Base-by-base conservation (phyloP, 108 stramenopile species). In the Aurantiochytrium sp. region DNA sequence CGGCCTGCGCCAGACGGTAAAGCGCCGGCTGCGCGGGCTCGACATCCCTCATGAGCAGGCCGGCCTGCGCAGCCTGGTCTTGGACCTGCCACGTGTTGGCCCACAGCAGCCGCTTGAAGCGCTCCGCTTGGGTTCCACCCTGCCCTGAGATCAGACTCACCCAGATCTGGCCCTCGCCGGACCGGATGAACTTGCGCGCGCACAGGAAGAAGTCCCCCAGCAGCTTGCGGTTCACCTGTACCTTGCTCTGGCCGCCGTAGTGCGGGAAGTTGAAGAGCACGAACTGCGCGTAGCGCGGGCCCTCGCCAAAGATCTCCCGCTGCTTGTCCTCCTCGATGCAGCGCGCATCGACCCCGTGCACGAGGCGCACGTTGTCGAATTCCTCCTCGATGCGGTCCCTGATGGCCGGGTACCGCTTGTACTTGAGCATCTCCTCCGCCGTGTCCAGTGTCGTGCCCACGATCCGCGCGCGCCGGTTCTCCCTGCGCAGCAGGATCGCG, bases 201-300 rank as follows among this genome's bases (percentile, higher is more conserved):
- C 73, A 48, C 42, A 48, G 73, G 45, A 81, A 81, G 24, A 81
- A 81, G 39, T 81, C 73, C 24, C 45, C 42, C 39, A 81, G 39
- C 0, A 81, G 30, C 24, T 81, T 41, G 45, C 73, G 73, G 39
- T 81, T 81, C 36, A 81, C 73, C 73, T 81, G 73, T 10, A 48
- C 73, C 45, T 81, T 41, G 42, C 24, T 27, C 39, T 81, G 39
- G 42, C 73, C 73, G 45, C 73, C 73, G 45, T 81, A 81, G 32
- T 81, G 73, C 36, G 73, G 73, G 24, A 81, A 81, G 73, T 81
- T 81, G 73, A 81, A 81, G 10, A 81, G 42, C 42, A 81, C 45
- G 27, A 41, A 48, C 42, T 81, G 42, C 21, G 73, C 73, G 27
- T 48, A 48, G 10, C 10, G 73, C 73, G n/a, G 27, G 12, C 30